Evolutionary conservation across 2,329 filamentous ascomycete species (phyloP).

Genomic region (Aschersonia sp.): DNA sequence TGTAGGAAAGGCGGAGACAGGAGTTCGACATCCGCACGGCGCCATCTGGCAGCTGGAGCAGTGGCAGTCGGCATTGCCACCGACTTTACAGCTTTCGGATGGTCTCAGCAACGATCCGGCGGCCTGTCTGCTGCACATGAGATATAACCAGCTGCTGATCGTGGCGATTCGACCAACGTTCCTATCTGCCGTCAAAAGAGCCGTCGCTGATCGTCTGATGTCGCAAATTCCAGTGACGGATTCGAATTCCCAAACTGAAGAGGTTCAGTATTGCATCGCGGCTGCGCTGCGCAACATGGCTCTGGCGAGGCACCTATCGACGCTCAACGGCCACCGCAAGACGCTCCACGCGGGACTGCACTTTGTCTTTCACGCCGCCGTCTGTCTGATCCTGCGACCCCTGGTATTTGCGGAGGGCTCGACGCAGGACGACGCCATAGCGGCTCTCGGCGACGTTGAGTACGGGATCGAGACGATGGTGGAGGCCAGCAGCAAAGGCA

Average conservation of each 20-base stretch:
- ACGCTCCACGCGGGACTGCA: constrained; percentile 30
- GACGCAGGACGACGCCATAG: constrained; percentile 7
- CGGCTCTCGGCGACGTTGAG: constrained; percentile 16
- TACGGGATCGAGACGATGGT: constrained; percentile 28
- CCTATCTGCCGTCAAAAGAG: constrained; percentile 30
- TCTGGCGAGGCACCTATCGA: constrained; percentile 24
- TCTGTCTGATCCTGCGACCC: constrained; percentile 30
- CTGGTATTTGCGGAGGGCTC: constrained; percentile 19
- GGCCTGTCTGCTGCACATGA: constrained; percentile 31
- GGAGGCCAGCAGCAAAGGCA: constrained; percentile 21
- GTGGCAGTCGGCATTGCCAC: constrained; percentile 24
- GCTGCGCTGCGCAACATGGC: constrained; percentile 30
- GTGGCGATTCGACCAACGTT: constrained; percentile 32
- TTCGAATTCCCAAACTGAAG: constrained; percentile 8
- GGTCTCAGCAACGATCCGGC: constrained; percentile 24
- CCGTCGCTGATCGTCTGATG: constrained; percentile 25
- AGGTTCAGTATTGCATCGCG: constrained; percentile 22
- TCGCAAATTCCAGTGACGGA: constrained; percentile 11
- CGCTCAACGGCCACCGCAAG: constrained; percentile 21
- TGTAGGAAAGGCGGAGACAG: constrained; percentile 11
- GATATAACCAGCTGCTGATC: constrained; percentile 34
- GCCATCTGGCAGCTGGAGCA: constrained; percentile 25
- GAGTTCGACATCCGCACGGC: constrained; percentile 19
- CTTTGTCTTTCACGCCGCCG: constrained; percentile 34
- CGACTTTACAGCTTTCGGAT: constrained; percentile 20